These are phyloP conservation scores for Peronospora destructor DNA, from an alignment of 352 stramenopile species.

Conservation along the genomic window DNA sequence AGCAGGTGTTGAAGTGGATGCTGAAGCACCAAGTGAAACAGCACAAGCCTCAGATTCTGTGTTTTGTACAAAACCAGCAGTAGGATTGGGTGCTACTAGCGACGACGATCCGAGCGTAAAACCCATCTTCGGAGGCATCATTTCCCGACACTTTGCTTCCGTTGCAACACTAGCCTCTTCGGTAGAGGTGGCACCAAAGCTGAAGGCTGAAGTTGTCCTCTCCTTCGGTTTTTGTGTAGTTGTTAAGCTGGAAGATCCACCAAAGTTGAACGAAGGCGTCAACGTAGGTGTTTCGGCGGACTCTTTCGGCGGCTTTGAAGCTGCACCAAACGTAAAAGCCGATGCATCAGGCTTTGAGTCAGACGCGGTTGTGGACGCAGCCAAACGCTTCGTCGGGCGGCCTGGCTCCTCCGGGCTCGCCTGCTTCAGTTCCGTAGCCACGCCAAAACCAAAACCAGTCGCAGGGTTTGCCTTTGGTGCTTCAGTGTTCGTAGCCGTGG, in stretches of 20 bases:
- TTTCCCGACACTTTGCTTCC: constrained; percentile 14
- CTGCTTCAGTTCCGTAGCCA: constrained; percentile 4
- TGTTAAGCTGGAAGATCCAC: constrained; percentile 9
- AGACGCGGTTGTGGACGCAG: constrained; percentile 17
- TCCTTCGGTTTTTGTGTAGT: constrained; percentile 23
- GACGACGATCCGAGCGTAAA: constrained; percentile 42
- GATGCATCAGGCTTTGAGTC: constrained; percentile 23
- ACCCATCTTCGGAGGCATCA: constrained; percentile 18
- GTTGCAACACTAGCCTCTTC: constrained; percentile 17
- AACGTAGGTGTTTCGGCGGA: constrained; percentile 11
- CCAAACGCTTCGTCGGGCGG: constrained; percentile 23
- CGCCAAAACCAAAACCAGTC: constrained; percentile 33
- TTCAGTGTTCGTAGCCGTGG: constrained; percentile 2
- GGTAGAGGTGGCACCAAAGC: constrained; percentile 11
- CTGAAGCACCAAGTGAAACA: constrained; percentile 20
- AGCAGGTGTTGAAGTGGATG: constrained; percentile 12
- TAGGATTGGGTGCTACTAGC: constrained; percentile 14
- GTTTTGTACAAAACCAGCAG: constrained; percentile 24
- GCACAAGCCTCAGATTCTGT: constrained; percentile 18
- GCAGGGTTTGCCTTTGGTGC: constrained; percentile 9
- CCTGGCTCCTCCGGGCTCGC: constrained; percentile 18
- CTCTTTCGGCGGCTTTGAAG: constrained; percentile 18
- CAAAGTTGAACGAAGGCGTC: constrained; percentile 22
- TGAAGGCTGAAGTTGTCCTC: constrained; percentile 8
- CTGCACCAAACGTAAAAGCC: constrained; percentile 27